Evolutionary conservation across 2,329 filamentous ascomycete genomes (phyloP), one percentile per base, ranked within the genome.

Genomic region (Hyphodiscus sp.): DNA sequence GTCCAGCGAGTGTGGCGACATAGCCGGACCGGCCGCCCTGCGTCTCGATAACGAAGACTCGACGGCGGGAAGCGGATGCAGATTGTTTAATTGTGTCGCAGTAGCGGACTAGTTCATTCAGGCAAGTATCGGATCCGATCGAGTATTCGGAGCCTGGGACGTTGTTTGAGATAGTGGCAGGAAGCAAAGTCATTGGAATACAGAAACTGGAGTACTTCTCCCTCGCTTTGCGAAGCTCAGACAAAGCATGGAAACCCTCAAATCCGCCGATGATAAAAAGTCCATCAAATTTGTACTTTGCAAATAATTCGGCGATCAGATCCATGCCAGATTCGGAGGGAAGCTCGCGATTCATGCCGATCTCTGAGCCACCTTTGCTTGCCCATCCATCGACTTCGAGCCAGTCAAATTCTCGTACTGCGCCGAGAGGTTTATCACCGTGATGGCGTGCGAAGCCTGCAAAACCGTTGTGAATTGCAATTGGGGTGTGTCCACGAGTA

Each of bases 101-200:
- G 73, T 96, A 99, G 62, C 86, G 82, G 59, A 96, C 90, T 41
- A 99, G 79, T 52, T 95, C 91, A 73, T 99, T 99, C 58, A 99
- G 76, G 68, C 94, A 97, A 1, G 94, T 99, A 67, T 99, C 94
- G 30, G 91, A 96, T 44, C 94, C 94, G 45, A 99, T 82, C 1
- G 91, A 96, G 75, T 96, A 97, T 72, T 99, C 94, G 0, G 92
- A 96, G 41, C 94, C 94, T 0, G 94, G 94, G 4, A 99, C 94
- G 69, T 99, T 99, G 78, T 99, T 99, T 61, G 90, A 96, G 63
- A 99, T 92, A 10, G 94, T 99, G n/a, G 94, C 94, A 0, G 94
- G 94, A 23, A 99, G 78, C 43, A 96, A 80, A 50, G 87, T 81
- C 78, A 97, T 89, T 19, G 94, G 94, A 59, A 99, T 96, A 70